Percentiles rank a stretch among this genome's conserved stretches.
Conservation (phyloP, 495 filamentous ascomycete genomes). For the Hypoxylon fragiforme region DNA sequence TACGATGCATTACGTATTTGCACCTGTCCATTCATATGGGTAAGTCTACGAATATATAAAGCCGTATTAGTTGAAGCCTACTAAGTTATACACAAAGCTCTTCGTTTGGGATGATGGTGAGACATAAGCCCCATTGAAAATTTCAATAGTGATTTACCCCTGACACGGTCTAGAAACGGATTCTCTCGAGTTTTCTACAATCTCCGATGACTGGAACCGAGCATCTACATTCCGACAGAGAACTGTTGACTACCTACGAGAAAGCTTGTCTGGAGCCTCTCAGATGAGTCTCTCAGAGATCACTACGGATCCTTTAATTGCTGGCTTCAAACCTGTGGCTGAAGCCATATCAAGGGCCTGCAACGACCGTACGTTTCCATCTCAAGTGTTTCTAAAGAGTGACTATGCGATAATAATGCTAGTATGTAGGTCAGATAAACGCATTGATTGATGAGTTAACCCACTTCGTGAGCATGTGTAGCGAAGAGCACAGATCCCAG, state of each 20-base stretch:
- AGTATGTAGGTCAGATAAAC: conserved; percentile 2
- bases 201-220: conserved; percentile 4
- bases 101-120: conserved; percentile 18
- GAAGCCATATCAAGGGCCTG: conserved; percentile 9
- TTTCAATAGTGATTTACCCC: neutral
- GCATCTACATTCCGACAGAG: conserved; percentile 8
- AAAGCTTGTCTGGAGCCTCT: conserved; percentile 3
- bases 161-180: conserved; percentile 15
- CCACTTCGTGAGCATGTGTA: conserved; percentile 6
- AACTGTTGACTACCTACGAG: conserved; percentile 9
- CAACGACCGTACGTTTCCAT: conserved; percentile 5
- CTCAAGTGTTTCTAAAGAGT: neutral
- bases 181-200: conserved; percentile 8
- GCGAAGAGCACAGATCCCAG: conserved; percentile 9
- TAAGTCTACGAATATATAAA: neutral
- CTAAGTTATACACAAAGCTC: conserved; percentile 4
- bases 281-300: neutral
- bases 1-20: conserved; percentile 7
- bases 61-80: neutral
- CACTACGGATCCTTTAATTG: conserved; percentile 5
- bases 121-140: neutral
- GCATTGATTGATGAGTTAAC: conserved; percentile 7
- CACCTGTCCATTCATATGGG: conserved; percentile 9
- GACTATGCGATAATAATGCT: neutral
- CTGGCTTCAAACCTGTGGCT: conserved; percentile 2